Conservation (phyloP, 2,329 filamentous ascomycete species). For the Aureobasidium sp. region DNA sequence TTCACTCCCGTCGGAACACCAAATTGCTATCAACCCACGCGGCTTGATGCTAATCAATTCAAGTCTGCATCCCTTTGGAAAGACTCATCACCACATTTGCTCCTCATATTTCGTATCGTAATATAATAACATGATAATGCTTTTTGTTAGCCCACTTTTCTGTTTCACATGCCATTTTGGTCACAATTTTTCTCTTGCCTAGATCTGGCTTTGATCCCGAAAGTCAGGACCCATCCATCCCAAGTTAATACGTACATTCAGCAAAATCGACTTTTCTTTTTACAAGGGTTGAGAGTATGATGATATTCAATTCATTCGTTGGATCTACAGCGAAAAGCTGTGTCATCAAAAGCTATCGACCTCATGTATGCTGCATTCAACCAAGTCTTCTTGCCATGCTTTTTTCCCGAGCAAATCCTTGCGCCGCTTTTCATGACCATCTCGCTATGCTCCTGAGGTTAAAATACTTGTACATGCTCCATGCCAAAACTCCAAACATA, state of each 20-base stretch:
- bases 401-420: conserved; percentile 4
- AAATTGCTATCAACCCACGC: background rate
- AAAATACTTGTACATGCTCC: conserved; percentile 10
- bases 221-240: background rate
- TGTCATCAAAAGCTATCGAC: background rate
- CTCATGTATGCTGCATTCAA: conserved; percentile 1
- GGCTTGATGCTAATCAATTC: background rate
- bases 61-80: background rate
- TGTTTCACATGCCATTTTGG: background rate
- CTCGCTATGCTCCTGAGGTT: conserved; percentile 11
- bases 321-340: background rate
- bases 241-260: background rate
- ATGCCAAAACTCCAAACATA: background rate
- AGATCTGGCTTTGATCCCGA: background rate
- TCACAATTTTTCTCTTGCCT: background rate
- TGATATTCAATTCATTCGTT: background rate
- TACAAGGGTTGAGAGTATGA: background rate
- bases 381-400: conserved; percentile 4
- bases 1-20: background rate
- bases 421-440: conserved; percentile 8
- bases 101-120: background rate
- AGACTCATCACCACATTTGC: conserved; percentile 8
- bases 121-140: conserved; percentile 6
- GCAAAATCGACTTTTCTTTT: background rate
- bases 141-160: conserved; percentile 1